These are phyloP conservation scores for Camelina laxa DNA, from an alignment of 345 rosid species.

Conservation along the genomic window DNA sequence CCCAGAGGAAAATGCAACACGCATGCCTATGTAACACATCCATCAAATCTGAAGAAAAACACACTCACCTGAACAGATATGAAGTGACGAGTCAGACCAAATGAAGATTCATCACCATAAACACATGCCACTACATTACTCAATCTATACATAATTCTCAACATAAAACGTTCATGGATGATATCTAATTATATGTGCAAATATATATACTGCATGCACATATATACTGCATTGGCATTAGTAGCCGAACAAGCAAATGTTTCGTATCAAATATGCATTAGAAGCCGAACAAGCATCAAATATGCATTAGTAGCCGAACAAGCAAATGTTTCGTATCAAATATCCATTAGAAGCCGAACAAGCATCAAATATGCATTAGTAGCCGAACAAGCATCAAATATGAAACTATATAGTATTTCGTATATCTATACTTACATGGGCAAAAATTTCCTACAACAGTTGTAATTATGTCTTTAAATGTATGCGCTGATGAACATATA, in stretches of 20 bases:
- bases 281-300: not conserved
- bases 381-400: not conserved
- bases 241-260: not conserved
- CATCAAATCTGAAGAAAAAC: conserved; percentile 20
- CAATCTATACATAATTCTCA: not conserved
- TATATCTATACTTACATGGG: not conserved
- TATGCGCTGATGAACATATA: conserved; percentile 10
- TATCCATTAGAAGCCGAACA: no score
- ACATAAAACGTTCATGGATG: not conserved
- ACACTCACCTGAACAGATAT: conserved; percentile 38
- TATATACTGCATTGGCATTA: not conserved
- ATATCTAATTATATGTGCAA: not conserved
- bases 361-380: no score
- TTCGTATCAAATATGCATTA: not conserved
- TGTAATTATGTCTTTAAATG: not conserved
- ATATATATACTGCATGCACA: not conserved
- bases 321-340: no score
- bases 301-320: not conserved
- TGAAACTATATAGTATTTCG: not conserved
- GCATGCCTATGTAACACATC: conserved; percentile 25
- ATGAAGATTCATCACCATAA: conserved; percentile 11
- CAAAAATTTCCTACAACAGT: not conserved
- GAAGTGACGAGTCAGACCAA: conserved; percentile 9
- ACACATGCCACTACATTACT: conserved; percentile 1
- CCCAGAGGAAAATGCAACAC: conserved; percentile 31